phyloP scores from a whole-genome alignment of 345 rosid genomes.

The Arabidopsis thaliana region TAIR10.1 NC_003076.8:13674001-13674500 shows the following conservation, averaged over 20 bases:
- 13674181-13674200: slow-evolving; percentile 75
- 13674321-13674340: slow-evolving; percentile 87
- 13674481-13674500: slow-evolving; percentile 21
- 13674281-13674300: slow-evolving; percentile 77
- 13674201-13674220: slow-evolving; percentile 89
- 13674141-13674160: background rate
- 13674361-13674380: slow-evolving; percentile 91
- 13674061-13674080: slow-evolving; percentile 54
- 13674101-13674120: background rate
- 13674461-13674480: slow-evolving; percentile 43
- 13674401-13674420: slow-evolving; percentile 88
- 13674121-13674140: background rate
- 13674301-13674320: slow-evolving; percentile 96
- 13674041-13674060: slow-evolving; percentile 99
- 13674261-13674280: slow-evolving; percentile 76
- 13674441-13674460: slow-evolving; percentile 73
- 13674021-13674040: slow-evolving; percentile 88
- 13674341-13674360: slow-evolving; percentile 67
- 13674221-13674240: slow-evolving; percentile 80
- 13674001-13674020: slow-evolving; percentile 87
- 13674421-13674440: slow-evolving; percentile 87
- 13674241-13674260: slow-evolving; percentile 90
- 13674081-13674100: background rate
- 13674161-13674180: slow-evolving; percentile 9
- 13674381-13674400: slow-evolving; percentile 91